Base-by-base conservation (phyloP, 2,329 filamentous ascomycete species). In the Fusarium odoratissimum region DNA sequence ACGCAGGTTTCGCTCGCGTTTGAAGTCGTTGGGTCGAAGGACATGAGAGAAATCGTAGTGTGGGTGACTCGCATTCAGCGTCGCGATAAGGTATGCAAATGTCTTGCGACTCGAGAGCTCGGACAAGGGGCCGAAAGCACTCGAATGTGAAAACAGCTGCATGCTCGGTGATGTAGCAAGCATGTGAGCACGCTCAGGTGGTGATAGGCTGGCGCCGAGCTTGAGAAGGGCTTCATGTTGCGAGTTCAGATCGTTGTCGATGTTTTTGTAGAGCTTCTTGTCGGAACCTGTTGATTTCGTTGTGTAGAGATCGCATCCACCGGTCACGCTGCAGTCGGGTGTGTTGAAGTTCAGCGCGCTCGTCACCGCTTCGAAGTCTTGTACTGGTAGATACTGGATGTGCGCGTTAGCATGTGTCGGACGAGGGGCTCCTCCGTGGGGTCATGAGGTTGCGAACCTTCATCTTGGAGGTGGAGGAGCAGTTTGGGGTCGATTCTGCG, bases 21-120 rank as follows among this genome's bases (percentile, higher is more conserved):
- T 92, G 82, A 99, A 99, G 81, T 99, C 96, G 40, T 91, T 89
- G 1, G 96, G 95, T 41, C 95, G 91, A 65, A 98, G 86, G 38
- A 96, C 92, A 79, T 97, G 93, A 5, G 95, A 97, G 83, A 99
- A 99, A 82, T 99, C 96, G 82, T 99, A 98, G 83, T 99, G 84
- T 16, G 84, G 82, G 83, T 99, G 95, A 65, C 94, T 97, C 9
- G 96, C 96, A 79, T 99, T 99, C 40, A 99, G 86, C 0, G 95
- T 98, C 41, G 96, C 96, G 76, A 99, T 98, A 57, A 99, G 85
- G 81, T 98, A 98, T 48, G 96, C 95, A 82, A 97, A 98, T 0
- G 94, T 97, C 75, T 95, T 91, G 41, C 96, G 93, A 79, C 94
- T 96, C 51, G 93, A 93, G 55, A 95, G 90, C 77, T 98, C 93